Base-by-base conservation (phyloP, 352 stramenopile genomes). In the Phytophthora foliorum region DNA sequence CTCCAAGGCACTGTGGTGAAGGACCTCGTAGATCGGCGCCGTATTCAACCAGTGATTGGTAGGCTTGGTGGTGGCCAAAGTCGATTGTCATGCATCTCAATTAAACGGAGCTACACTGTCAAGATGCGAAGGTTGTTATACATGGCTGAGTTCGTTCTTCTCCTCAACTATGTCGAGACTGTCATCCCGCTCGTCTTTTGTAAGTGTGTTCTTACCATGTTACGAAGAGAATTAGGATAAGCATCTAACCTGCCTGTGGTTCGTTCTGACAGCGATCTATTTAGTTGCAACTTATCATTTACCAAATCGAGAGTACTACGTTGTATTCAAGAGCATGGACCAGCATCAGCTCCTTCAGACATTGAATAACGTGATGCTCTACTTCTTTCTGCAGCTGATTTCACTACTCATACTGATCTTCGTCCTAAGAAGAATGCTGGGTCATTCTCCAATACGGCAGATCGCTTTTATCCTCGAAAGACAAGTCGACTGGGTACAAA, bases 391-490 rank as follows among this genome's bases (percentile, higher is more conserved):
- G 1, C 46, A 67, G 55, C 2, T 66, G 27, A 3, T 67, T 11
- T 67, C 56, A 5, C n/a, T 72, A 4, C 3, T 41, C 1, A 2
- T 45, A 11, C 21, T 67, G 21, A 34, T 34, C 9, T 19, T 29
- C 6, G 29, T 51, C 11, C 25, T 62, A 2, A 17, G 52, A 19
- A 32, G 22, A 6, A 62, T 53, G 19, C 34, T 72, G 11, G 55
- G 54, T 3, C 7, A 66, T 10, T 61, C 56, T 7, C 34, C 67
- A 2, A 31, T 82, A 9, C 31, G 57, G 2, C 72, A 80, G 17
- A 64, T 86, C 7, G 69, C 69, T 7, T 82, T 86, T 31, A 72
- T 84, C 19, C 51, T 83, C 13, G 45, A 69, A 17, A 69, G 57
- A 11, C 62, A 80, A 27, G 49, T 48, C 11, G 41, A 14, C 19